These are phyloP conservation scores for Eutypella sp. DNA, from an alignment of 2,329 filamentous ascomycete genomes.

Conservation along the genomic window DNA sequence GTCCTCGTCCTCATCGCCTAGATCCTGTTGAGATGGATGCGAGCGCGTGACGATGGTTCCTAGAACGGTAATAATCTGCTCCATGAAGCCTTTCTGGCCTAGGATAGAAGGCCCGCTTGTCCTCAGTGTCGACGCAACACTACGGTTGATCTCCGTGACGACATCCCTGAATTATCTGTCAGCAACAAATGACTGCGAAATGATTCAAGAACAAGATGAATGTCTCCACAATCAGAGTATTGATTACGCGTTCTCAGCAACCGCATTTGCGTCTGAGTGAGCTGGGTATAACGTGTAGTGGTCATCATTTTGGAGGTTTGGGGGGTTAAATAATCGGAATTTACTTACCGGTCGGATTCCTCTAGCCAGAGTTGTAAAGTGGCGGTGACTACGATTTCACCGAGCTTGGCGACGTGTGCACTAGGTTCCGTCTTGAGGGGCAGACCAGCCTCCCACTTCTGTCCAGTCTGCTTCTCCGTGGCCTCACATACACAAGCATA, in stretches of 20 bases:
- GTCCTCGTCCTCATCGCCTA: constrained; percentile 75
- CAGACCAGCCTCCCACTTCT: constrained; percentile 86
- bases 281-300: constrained; percentile 93
- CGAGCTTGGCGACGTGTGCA: constrained; percentile 75
- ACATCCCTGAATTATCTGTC: constrained; percentile 57
- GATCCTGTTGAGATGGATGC: constrained; percentile 89
- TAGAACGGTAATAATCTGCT: constrained; percentile 71
- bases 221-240: constrained; percentile 32
- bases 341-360: constrained; percentile 86
- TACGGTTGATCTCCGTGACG: constrained; percentile 92
- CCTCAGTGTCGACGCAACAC: constrained; percentile 84
- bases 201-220: background rate
- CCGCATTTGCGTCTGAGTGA: constrained; percentile 94
- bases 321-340: constrained; percentile 11
- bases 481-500: constrained; percentile 88
- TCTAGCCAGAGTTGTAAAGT: constrained; percentile 84
- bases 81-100: constrained; percentile 64
- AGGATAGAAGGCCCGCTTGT: constrained; percentile 84
- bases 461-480: constrained; percentile 70
- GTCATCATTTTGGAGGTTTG: constrained; percentile 68
- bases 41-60: constrained; percentile 79
- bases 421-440: constrained; percentile 77
- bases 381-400: constrained; percentile 76
- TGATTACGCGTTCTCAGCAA: constrained; percentile 83
- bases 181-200: constrained; percentile 6